Evolutionary conservation across 352 stramenopile species (phyloP).

Genomic region (Phytophthora litchii): DNA sequence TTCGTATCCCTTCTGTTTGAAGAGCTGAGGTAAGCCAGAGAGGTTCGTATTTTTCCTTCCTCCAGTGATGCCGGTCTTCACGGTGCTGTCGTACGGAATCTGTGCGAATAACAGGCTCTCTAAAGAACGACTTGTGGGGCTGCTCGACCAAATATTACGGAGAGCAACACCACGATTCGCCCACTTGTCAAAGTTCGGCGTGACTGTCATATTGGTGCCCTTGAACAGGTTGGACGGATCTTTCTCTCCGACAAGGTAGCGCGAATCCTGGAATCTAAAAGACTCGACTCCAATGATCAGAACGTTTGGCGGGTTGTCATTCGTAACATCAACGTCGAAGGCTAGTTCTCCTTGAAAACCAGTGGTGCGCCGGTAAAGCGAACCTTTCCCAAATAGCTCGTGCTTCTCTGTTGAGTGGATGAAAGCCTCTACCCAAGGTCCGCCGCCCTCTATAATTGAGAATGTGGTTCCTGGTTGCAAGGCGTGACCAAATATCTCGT

Average conservation of each 20-base stretch:
- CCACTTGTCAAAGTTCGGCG: conserved; percentile 53
- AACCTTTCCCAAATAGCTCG: conserved; percentile 11
- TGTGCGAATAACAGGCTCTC: conserved; percentile 64
- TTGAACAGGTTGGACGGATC: conserved; percentile 42
- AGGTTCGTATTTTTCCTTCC: conserved; percentile 36
- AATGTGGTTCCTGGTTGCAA: conserved; percentile 14
- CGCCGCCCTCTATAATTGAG: neutral
- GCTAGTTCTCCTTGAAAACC: conserved; percentile 20
- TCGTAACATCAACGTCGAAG: conserved; percentile 10
- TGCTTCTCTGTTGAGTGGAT: conserved; percentile 19
- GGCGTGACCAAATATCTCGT: conserved; percentile 17
- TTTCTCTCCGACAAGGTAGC: conserved; percentile 23
- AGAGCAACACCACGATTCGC: conserved; percentile 53
- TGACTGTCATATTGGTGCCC: conserved; percentile 33
- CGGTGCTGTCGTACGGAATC: conserved; percentile 55
- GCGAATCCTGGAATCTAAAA: conserved; percentile 17
- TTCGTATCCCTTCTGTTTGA: conserved; percentile 52
- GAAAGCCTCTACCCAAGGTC: conserved; percentile 9
- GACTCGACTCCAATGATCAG: conserved; percentile 18
- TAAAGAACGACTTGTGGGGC: conserved; percentile 56
- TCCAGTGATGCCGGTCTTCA: conserved; percentile 44
- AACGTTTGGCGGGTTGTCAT: conserved; percentile 9
- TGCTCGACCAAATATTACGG: conserved; percentile 62
- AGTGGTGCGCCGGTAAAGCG: conserved; percentile 16
- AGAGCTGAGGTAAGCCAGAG: conserved; percentile 50